These are phyloP conservation scores for Arthromyces matolae DNA, from an alignment of 768 basidiomycete genomes.

Conservation along the genomic window DNA sequence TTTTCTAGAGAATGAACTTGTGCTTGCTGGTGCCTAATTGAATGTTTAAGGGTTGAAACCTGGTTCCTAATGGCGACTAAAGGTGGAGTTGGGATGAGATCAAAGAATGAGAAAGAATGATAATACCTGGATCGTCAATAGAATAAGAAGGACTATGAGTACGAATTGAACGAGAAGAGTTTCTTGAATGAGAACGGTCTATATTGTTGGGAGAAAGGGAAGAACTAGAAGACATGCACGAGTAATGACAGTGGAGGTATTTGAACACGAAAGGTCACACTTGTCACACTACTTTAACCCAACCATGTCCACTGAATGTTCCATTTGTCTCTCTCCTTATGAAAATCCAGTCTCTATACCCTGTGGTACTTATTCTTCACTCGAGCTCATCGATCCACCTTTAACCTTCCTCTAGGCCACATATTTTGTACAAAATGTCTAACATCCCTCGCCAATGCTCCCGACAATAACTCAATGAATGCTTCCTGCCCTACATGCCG, in stretches of 20 bases:
- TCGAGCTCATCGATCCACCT: not conserved
- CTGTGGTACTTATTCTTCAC: slow-evolving; percentile 43
- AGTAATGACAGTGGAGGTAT: slow-evolving; percentile 12
- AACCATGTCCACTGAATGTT: slow-evolving; percentile 37
- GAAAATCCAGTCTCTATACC: slow-evolving; percentile 57
- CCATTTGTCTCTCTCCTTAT: slow-evolving; percentile 52
- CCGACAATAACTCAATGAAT: slow-evolving; percentile 29
- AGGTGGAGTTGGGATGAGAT: slow-evolving; percentile 17
- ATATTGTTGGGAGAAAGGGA: slow-evolving; percentile 29
- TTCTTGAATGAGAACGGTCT: slow-evolving; percentile 36
- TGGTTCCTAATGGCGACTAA: slow-evolving; percentile 77
- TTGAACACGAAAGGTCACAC: not conserved
- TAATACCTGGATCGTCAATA: slow-evolving; percentile 65
- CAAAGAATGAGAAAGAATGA: slow-evolving; percentile 14
- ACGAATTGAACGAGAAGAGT: slow-evolving; percentile 44
- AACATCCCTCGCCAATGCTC: slow-evolving; percentile 35
- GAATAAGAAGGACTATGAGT: slow-evolving; percentile 55
- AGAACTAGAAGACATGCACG: slow-evolving; percentile 36
- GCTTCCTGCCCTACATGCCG: slow-evolving; percentile 62
- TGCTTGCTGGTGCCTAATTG: slow-evolving; percentile 81
- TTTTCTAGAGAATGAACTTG: slow-evolving; percentile 70
- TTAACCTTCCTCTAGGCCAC: slow-evolving; percentile 42
- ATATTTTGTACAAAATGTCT: slow-evolving; percentile 61
- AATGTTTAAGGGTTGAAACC: slow-evolving; percentile 78
- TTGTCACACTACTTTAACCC: not conserved